These are phyloP conservation scores for Aspergillus bridgeri DNA, from an alignment of 495 filamentous ascomycete genomes.

Conservation along the genomic window DNA sequence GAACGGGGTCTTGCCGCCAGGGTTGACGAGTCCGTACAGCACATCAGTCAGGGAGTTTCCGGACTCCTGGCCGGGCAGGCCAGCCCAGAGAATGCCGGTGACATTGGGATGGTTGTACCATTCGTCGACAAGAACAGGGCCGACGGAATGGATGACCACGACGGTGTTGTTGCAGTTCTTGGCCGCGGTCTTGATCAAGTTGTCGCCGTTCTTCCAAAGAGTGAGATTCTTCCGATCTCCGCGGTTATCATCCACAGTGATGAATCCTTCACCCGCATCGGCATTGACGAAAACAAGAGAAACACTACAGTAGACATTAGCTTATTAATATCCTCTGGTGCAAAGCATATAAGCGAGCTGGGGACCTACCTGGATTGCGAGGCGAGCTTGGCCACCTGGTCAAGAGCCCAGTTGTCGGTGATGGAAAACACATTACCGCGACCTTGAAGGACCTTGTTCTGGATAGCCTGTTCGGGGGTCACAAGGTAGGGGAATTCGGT, in stretches of 20 bases:
- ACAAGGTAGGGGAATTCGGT: constrained; percentile 89
- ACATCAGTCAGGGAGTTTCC: constrained; percentile 89
- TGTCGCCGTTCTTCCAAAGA: constrained; percentile 78
- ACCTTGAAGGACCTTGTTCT: constrained; percentile 63
- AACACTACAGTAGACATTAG: constrained; percentile 36
- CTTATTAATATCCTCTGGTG: too few relatives aligned
- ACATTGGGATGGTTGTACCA: constrained; percentile 86
- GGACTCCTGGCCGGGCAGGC: constrained; percentile 86
- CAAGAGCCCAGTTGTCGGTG: constrained; percentile 68
- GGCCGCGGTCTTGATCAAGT: constrained; percentile 72
- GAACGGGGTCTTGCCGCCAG: constrained; percentile 81
- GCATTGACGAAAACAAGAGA: constrained; percentile 89
- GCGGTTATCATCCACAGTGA: constrained; percentile 76
- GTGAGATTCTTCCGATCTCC: constrained; percentile 95
- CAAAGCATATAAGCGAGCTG: too few relatives aligned
- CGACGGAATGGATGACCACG: constrained; percentile 84
- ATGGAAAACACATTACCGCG: constrained; percentile 61
- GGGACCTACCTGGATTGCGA: constrained; percentile 49
- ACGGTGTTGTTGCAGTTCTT: constrained; percentile 84
- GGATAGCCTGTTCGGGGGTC: constrained; percentile 82
- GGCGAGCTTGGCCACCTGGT: constrained; percentile 58
- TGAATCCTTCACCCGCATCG: constrained; percentile 82
- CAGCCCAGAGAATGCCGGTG: constrained; percentile 91
- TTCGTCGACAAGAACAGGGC: constrained; percentile 71
- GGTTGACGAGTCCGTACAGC: constrained; percentile 86